Base-by-base conservation (phyloP, 2,329 filamentous ascomycete genomes). In the Trichoderma polysporum region DNA sequence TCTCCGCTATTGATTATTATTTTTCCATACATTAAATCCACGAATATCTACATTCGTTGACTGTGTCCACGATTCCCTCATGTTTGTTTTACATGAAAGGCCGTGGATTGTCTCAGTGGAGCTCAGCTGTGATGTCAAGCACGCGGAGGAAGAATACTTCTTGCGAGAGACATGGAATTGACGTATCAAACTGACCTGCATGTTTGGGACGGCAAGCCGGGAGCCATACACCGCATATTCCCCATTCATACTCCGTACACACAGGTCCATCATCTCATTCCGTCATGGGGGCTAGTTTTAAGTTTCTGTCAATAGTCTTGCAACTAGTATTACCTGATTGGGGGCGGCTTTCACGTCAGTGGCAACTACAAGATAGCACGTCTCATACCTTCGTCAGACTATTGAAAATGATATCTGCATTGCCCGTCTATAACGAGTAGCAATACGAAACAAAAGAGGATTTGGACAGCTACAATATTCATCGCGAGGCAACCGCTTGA, bases 151-250 rank as follows among this genome's bases (percentile, higher is more conserved):
- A 10, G 25, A 25, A 15, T 33, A 17, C 3, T 9, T 50, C 27
- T 52, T 29, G 33, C 10, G 22, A 37, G 58, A 61, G 29, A 22
- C 45, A 61, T 33, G 58, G 45, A 47, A 22, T 25, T 29, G 45
- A 61, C 45, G 31, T 50, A 50, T 37, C 17, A 39, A 61, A 17
- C 2, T 22, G 8, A 39, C 58, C 17, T 19, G 56, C 37, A n/a
- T 37, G 13, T 27, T 35, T 37, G 15, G 31, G 33, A 39, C 10
- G 27, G 49, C n/a, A 52, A 17, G 10, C 15, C 6, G 17, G 25
- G 45, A 35, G 31, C 8, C 25, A 37, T 35, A 52, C 58, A 61
- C 58, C 58, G 58, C 58, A 61, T 61, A n/a, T 61, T 61, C 33
- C 47, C 47, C 29, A 19, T 37, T 39, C 31, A 52, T 39, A 47